These are phyloP conservation scores for Ailanthus altissimus DNA, from an alignment of 345 rosid genomes.

Conservation along the genomic window DNA sequence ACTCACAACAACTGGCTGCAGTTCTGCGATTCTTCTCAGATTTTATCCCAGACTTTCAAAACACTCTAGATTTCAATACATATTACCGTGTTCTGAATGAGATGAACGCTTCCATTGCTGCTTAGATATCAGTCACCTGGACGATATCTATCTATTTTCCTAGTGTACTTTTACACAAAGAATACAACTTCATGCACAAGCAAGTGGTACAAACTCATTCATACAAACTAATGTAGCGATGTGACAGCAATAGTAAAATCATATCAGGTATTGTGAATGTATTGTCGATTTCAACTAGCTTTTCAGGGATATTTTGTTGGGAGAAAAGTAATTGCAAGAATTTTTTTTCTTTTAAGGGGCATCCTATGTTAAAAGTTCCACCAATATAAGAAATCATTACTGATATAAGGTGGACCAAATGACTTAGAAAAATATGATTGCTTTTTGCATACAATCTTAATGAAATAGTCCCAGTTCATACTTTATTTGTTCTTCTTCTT, in stretches of 20 bases:
- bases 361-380: neutral
- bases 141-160: too few species aligned
- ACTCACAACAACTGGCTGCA: constrained; percentile 81
- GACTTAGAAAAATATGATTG: neutral
- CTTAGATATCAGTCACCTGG: constrained; percentile 1
- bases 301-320: neutral
- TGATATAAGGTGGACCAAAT: neutral
- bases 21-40: constrained; percentile 89
- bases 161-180: too few species aligned
- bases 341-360: neutral
- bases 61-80: constrained; percentile 56
- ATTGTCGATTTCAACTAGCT: neutral
- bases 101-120: constrained; percentile 49
- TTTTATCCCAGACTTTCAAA: constrained; percentile 67
- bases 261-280: too few species aligned
- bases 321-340: neutral
- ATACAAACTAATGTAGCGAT: neutral
- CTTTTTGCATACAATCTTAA: neutral
- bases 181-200: neutral
- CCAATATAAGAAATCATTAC: neutral
- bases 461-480: neutral
- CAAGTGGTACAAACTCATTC: neutral
- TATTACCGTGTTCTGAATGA: constrained; percentile 66
- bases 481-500: neutral
- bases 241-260: too few species aligned